These are phyloP conservation scores for Blastobotrys malaysiensis DNA, from an alignment of 1,139 yeast species.

Conservation along the genomic window DNA sequence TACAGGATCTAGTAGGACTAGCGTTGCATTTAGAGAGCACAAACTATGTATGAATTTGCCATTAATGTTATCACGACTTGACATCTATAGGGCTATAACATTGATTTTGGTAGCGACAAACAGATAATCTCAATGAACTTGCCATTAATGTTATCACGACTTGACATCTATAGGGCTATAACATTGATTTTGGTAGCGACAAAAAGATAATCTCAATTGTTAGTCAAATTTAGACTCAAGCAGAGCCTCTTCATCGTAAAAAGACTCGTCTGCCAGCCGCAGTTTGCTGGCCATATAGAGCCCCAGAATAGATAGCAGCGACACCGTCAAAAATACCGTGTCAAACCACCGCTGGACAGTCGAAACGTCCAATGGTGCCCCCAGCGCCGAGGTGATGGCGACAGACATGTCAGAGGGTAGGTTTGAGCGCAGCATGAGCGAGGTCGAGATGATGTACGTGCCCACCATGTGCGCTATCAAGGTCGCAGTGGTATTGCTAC, in stretches of 20 bases:
- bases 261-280: slow-evolving; percentile 11
- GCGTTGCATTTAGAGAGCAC: neutral
- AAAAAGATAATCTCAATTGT: neutral
- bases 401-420: slow-evolving; percentile 57
- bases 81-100: too few species aligned
- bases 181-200: too few species aligned
- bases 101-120: too few species aligned
- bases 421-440: slow-evolving; percentile 68
- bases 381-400: slow-evolving; percentile 46
- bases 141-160: too few species aligned
- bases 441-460: slow-evolving; percentile 73
- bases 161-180: too few species aligned
- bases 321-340: slow-evolving; percentile 56
- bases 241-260: slow-evolving; percentile 27
- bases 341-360: slow-evolving; percentile 81
- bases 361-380: slow-evolving; percentile 46
- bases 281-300: slow-evolving; percentile 24
- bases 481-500: slow-evolving; percentile 32
- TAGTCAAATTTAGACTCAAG: slow-evolving; percentile 26
- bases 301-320: slow-evolving; percentile 48
- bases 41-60: neutral
- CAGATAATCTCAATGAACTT: too few species aligned
- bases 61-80: too few species aligned
- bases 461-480: slow-evolving; percentile 69
- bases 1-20: neutral